Evolutionary conservation across 352 stramenopile species (phyloP).

Genomic region (Pythium chondricola): DNA sequence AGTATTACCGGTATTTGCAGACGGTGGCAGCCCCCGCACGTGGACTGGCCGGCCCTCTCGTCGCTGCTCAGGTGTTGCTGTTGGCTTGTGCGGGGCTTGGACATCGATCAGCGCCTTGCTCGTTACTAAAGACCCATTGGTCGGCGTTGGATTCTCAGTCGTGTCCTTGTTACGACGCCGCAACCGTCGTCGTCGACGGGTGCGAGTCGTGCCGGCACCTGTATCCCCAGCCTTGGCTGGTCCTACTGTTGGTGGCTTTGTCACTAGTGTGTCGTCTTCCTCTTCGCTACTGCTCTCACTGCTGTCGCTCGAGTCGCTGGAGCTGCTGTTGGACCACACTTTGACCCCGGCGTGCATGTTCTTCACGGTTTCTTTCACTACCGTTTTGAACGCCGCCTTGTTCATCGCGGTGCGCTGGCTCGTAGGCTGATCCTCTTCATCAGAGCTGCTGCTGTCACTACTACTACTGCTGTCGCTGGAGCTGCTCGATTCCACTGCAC

Average conservation of each 20-base stretch:
- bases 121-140: no score
- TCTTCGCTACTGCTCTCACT: slow-evolving; percentile 12
- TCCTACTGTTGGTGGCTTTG: background rate
- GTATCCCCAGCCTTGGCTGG: background rate
- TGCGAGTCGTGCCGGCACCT: background rate
- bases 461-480: slow-evolving; percentile 5
- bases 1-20: background rate
- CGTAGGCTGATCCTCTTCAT: slow-evolving; percentile 6
- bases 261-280: slow-evolving; percentile 1
- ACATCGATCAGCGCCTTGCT: no score
- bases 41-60: slow-evolving; percentile 21
- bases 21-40: slow-evolving; percentile 14
- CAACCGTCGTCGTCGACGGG: slow-evolving; percentile 15
- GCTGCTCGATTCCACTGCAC: background rate
- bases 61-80: background rate
- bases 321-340: background rate
- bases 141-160: no score
- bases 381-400: slow-evolving; percentile 9
- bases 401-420: background rate
- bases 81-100: no score
- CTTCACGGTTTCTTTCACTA: slow-evolving; percentile 9
- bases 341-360: slow-evolving; percentile 7
- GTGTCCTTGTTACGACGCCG: slow-evolving; percentile 18
- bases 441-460: slow-evolving; percentile 18
- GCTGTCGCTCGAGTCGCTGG: background rate